Percentiles rank a stretch among this genome's conserved stretches.
These are phyloP conservation scores for Ceratobasidium sp. DNA, from an alignment of 1,284 basidiomycete species.

Conservation along the genomic window DNA sequence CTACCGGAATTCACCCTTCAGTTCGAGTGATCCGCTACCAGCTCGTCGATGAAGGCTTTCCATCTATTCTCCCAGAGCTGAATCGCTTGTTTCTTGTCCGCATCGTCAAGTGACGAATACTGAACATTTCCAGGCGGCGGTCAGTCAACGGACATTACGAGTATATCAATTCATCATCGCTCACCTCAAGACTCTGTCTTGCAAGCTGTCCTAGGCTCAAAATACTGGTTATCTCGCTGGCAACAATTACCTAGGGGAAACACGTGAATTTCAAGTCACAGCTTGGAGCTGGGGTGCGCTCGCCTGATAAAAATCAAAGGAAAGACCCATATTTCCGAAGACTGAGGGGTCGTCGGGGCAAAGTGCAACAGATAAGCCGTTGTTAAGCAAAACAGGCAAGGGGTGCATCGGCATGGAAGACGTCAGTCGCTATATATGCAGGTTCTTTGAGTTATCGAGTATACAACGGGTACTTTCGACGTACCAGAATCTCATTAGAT, in stretches of 20 bases:
- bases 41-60: conserved; percentile 10
- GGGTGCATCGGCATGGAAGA: conserved; percentile 46
- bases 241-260: conserved; percentile 41
- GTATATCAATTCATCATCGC: conserved; percentile 31
- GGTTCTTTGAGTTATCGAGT: background rate
- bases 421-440: conserved; percentile 43
- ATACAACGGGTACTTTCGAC: background rate
- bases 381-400: conserved; percentile 47
- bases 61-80: conserved; percentile 27
- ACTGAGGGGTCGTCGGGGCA: conserved; percentile 51
- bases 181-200: conserved; percentile 67
- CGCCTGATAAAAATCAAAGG: conserved; percentile 47
- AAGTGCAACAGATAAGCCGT: conserved; percentile 49
- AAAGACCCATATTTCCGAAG: conserved; percentile 50
- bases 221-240: conserved; percentile 52
- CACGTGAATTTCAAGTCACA: background rate
- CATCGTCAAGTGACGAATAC: conserved; percentile 10
- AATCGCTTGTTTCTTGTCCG: conserved; percentile 5
- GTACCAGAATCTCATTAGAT: conserved; percentile 45
- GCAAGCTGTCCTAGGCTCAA: conserved; percentile 66
- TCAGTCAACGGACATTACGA: background rate
- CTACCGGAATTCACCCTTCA: background rate
- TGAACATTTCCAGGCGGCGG: background rate
- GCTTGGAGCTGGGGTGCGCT: conserved; percentile 18
- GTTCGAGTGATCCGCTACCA: background rate